Evolutionary conservation across 148 eudicot species (phyloP), one percentile per base, ranked within the genome.

Genomic region (Arbutus unedo): DNA sequence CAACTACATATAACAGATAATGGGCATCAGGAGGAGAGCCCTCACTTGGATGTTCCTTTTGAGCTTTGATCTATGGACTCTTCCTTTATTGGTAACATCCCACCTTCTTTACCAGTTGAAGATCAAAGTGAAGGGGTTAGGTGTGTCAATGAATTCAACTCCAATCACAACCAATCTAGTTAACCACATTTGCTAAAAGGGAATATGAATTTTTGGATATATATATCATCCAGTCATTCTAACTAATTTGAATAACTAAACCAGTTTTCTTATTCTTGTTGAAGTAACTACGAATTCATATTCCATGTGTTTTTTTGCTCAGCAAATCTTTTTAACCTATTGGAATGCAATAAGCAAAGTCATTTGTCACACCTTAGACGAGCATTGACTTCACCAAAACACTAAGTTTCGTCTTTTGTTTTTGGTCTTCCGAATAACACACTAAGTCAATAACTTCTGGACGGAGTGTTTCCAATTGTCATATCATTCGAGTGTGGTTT

Each of bases 31-130:
- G 56, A 77, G 41, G 31, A 44, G 75, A 84, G 53, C 66, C 54
- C 89, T 88, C 87, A 91, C 96, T 87, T 75, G 81, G 87, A 83
- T 88, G 87, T 79, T 81, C 76, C 79, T 56, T 80, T 87, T 66
- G 74, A 81, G 81, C 84, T 86, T 78, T 88, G 87, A 78, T 68
- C 82, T 68, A 82, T 76, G 43, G 16, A 51, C 78, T 82, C 93
- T 76, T 76, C 88, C 74, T 68, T 79, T 23, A 83, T 54, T 38
- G 89, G 77, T 19, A 77, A 47, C 51, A 60, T 77, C 48, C 74
- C 88, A 81, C 85, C 71, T 23, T 66, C 82, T 78, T 83, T 89
- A 89, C 76, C 81, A 74, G 59, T 73, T 82, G 82, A 79, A 48
- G 18, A 64, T 14, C 54, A 18, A 45, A 64, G 57, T n/a, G n/a